Percentiles rank a stretch among this genome's conserved stretches.
Evolutionary conservation across 75 land plant genomes (phyloP).

Genomic region (Pinus taeda): DNA sequence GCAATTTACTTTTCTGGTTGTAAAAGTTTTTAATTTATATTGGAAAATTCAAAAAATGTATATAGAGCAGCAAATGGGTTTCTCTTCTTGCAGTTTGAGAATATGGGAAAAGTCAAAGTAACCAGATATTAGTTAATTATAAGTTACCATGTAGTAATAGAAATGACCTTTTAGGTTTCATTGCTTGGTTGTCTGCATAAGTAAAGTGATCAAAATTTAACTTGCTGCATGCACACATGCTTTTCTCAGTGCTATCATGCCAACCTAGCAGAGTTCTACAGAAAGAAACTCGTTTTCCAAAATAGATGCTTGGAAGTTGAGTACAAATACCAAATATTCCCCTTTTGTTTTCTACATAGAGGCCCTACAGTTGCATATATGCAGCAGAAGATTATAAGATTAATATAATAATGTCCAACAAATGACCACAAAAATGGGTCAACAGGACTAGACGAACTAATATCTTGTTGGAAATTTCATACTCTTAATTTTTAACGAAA

Average conservation of each 20-base stretch:
- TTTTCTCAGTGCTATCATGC: neutral
- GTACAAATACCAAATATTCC: neutral
- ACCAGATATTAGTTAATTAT: neutral
- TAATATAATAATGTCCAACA: too few relatives aligned
- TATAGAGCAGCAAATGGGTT: neutral
- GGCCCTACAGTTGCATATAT: neutral
- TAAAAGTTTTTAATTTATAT: neutral
- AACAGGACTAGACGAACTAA: neutral
- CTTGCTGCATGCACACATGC: neutral
- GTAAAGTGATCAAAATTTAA: too few relatives aligned
- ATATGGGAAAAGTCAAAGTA: neutral
- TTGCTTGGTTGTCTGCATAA: neutral
- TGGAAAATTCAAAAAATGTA: neutral
- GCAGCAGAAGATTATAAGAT: neutral
- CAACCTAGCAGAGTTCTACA: neutral
- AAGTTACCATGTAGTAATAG: slow-evolving; percentile 1
- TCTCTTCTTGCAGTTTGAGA: neutral
- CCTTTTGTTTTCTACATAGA: neutral
- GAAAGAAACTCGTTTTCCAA: neutral
- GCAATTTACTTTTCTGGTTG: neutral
- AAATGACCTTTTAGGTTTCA: neutral
- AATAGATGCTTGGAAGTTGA: neutral
- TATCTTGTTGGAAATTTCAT: neutral
- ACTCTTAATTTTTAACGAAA: slow-evolving; percentile 1
- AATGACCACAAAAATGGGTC: too few relatives aligned